These are phyloP conservation scores for Calonectria naviculata DNA, from an alignment of 2,329 filamentous ascomycete genomes.

Conservation along the genomic window DNA sequence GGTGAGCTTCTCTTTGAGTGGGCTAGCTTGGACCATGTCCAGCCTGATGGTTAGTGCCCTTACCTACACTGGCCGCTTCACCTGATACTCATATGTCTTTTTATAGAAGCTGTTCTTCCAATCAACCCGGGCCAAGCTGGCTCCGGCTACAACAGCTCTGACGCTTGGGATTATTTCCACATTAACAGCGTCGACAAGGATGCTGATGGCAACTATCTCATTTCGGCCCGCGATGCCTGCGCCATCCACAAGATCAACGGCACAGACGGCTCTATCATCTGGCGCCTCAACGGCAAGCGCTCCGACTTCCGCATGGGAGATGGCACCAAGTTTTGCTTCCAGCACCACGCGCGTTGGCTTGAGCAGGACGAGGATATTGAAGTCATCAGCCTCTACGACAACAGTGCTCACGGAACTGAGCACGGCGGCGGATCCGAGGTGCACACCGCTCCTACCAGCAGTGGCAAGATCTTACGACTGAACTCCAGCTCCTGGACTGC, in stretches of 20 bases:
- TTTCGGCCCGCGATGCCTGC: slow-evolving; percentile 63
- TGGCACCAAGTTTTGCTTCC: slow-evolving; percentile 58
- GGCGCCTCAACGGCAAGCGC: slow-evolving; percentile 62
- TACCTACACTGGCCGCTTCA: neutral
- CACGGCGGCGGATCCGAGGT: slow-evolving; percentile 42
- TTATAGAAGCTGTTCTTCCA: slow-evolving; percentile 55
- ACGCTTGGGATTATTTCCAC: slow-evolving; percentile 68
- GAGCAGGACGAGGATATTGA: slow-evolving; percentile 56
- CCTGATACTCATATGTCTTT: neutral
- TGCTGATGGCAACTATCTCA: slow-evolving; percentile 58
- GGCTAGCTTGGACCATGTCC: slow-evolving; percentile 40
- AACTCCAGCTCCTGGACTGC: slow-evolving; percentile 59
- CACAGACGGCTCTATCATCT: slow-evolving; percentile 60
- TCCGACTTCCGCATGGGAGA: slow-evolving; percentile 51
- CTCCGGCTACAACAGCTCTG: slow-evolving; percentile 42
- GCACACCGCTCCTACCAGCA: slow-evolving; percentile 46
- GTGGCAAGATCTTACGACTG: slow-evolving; percentile 59
- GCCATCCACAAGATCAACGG: slow-evolving; percentile 60
- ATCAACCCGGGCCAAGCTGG: slow-evolving; percentile 56
- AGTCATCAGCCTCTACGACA: slow-evolving; percentile 65
- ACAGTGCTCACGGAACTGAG: slow-evolving; percentile 60
- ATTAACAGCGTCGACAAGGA: slow-evolving; percentile 69
- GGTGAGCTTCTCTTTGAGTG: slow-evolving; percentile 63
- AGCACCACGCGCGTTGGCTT: slow-evolving; percentile 62
- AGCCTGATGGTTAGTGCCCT: slow-evolving; percentile 32